These are phyloP conservation scores for Leucogyrophana mollusca DNA, from an alignment of 768 basidiomycete species.

Conservation along the genomic window DNA sequence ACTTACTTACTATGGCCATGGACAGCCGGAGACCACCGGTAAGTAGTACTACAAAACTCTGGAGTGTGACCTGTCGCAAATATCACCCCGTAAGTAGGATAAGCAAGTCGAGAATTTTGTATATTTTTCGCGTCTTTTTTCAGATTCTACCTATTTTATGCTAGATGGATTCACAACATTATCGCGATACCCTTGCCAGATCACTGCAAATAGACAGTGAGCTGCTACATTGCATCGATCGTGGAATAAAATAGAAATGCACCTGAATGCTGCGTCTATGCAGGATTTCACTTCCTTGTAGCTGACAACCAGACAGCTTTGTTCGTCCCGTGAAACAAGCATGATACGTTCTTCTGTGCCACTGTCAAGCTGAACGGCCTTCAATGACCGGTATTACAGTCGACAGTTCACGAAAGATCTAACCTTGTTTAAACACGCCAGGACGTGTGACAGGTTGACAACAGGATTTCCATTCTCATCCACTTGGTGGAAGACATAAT, in stretches of 20 bases:
- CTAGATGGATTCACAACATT: conserved; percentile 9
- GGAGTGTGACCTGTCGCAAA: too few relatives aligned
- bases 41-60: too few relatives aligned
- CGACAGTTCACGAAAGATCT: background rate
- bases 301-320: conserved; percentile 90
- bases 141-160: conserved; percentile 68
- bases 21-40: too few relatives aligned
- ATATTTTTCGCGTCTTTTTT: conserved; percentile 60
- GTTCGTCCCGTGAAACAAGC: conserved; percentile 93
- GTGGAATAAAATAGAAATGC: conserved; percentile 1
- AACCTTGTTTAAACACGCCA: conserved; percentile 93
- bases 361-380: conserved; percentile 69
- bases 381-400: too few relatives aligned
- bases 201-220: conserved; percentile 37
- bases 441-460: conserved; percentile 86
- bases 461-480: conserved; percentile 89
- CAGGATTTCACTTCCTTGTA: conserved; percentile 90
- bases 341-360: conserved; percentile 93
- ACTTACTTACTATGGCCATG: too few relatives aligned
- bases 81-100: too few relatives aligned
- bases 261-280: conserved; percentile 84
- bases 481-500: conserved; percentile 97
- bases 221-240: conserved; percentile 1
- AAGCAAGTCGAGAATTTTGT: conserved; percentile 27
- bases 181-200: conserved; percentile 31